Evolutionary conservation across 257 asterid genomes (phyloP).

Genomic region (Coffea canephora): DNA sequence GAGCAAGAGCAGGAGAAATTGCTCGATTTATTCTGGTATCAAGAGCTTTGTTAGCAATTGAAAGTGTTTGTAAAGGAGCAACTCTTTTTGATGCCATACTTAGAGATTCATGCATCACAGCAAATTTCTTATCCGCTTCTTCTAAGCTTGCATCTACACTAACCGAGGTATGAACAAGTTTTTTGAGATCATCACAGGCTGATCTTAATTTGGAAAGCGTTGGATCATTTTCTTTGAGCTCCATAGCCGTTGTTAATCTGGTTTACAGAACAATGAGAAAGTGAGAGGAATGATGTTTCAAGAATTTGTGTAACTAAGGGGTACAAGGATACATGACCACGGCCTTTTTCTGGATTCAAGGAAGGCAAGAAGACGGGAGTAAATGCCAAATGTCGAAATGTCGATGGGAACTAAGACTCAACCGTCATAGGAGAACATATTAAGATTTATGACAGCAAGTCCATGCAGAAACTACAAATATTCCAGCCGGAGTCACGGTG

Average conservation of each 20-base stretch:
- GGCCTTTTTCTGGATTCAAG: background rate
- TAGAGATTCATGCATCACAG: constrained; percentile 36
- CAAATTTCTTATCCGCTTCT: constrained; percentile 37
- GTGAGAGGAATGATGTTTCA: background rate
- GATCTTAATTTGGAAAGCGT: constrained; percentile 30
- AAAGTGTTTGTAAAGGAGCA: constrained; percentile 70
- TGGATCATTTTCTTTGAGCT: constrained; percentile 41
- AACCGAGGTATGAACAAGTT: constrained; percentile 41
- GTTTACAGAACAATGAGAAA: background rate
- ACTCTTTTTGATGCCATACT: constrained; percentile 44
- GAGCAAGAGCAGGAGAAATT: constrained; percentile 60
- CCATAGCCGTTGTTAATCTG: constrained; percentile 29
- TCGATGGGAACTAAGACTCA: constrained; percentile 9
- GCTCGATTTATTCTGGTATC: constrained; percentile 74
- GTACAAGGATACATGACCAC: background rate
- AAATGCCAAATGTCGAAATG: background rate
- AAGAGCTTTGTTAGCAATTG: constrained; percentile 71
- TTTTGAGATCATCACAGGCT: constrained; percentile 45
- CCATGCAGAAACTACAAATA: background rate
- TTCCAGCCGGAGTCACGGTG: background rate
- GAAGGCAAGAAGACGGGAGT: background rate
- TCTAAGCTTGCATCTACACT: constrained; percentile 36
- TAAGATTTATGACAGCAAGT: background rate
- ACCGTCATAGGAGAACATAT: background rate
- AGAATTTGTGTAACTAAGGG: background rate